phyloP scores from a whole-genome alignment of 371 early-diverging fungal genomes.

The Apophysomyces variabilis region DNA sequence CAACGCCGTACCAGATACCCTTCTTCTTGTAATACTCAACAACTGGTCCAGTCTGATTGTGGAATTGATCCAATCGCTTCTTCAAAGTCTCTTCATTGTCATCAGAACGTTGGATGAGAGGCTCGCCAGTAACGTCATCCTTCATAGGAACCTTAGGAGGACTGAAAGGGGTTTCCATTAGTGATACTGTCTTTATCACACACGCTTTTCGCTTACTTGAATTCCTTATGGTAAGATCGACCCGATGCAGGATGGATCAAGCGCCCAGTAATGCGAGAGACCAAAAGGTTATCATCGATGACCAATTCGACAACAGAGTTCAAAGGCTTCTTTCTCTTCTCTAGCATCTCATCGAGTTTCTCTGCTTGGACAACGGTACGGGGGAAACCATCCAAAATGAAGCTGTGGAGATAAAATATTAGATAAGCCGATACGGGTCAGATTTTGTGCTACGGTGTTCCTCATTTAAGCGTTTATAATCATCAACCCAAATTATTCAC shows the following conservation, averaged over 20 bases:
- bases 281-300: conserved; percentile 93
- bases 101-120: conserved; percentile 96
- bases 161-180: conserved; percentile 24
- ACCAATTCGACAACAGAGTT: conserved; percentile 92
- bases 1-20: conserved; percentile 90
- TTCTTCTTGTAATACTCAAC: conserved; percentile 94
- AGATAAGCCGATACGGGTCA: conserved; percentile 14
- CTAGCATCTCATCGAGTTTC: conserved; percentile 97
- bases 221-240: conserved; percentile 96
- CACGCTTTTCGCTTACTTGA: conserved; percentile 57
- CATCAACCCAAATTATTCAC: conserved; percentile 5
- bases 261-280: conserved; percentile 95
- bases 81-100: conserved; percentile 95
- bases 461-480: conserved; percentile 3
- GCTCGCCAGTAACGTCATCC: conserved; percentile 97
- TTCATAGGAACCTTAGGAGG: conserved; percentile 93
- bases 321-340: conserved; percentile 76
- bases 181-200: neutral
- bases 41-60: conserved; percentile 96
- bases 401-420: conserved; percentile 50
- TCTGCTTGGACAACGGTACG: conserved; percentile 98
- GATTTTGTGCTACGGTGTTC: neutral
- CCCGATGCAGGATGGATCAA: conserved; percentile 95
- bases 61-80: conserved; percentile 95
- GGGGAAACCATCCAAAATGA: conserved; percentile 99